Conservation (phyloP, 2,329 filamentous ascomycete genomes). For the Penicillium sp. region DNA sequence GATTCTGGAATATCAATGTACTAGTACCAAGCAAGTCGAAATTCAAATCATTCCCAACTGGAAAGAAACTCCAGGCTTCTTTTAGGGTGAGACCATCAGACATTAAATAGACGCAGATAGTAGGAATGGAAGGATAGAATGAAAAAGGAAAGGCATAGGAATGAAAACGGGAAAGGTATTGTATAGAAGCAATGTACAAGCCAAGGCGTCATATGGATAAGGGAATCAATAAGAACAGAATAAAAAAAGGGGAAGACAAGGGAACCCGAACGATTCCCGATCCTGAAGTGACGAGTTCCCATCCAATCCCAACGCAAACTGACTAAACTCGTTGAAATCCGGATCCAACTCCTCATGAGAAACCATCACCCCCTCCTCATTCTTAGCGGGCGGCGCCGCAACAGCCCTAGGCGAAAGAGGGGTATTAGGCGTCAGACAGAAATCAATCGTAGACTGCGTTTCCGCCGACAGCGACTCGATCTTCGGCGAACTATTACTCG, state of each 20-base stretch:
- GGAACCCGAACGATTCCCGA: slow-evolving; percentile 29
- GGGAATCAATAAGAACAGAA: too few species aligned
- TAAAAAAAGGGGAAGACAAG: slow-evolving; percentile 17
- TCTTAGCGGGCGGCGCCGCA: slow-evolving; percentile 1
- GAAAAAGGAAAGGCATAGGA: background rate
- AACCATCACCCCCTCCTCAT: slow-evolving; percentile 28
- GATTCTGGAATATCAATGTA: background rate
- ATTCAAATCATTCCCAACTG: background rate
- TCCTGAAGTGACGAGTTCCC: slow-evolving; percentile 23
- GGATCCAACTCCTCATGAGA: slow-evolving; percentile 30
- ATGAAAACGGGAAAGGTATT: slow-evolving; percentile 13
- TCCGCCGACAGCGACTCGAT: slow-evolving; percentile 27
- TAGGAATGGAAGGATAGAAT: background rate
- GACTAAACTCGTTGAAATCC: slow-evolving; percentile 35
- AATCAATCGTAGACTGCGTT: slow-evolving; percentile 33
- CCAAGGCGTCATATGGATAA: slow-evolving; percentile 14
- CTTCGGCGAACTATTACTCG: slow-evolving; percentile 20
- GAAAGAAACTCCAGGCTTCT: slow-evolving; percentile 4
- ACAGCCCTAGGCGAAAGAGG: slow-evolving; percentile 28
- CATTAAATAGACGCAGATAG: background rate
- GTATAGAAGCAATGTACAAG: slow-evolving; percentile 22
- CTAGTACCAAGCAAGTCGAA: slow-evolving; percentile 1
- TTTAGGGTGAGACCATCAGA: background rate
- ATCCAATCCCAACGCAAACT: slow-evolving; percentile 32
- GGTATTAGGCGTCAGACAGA: slow-evolving; percentile 33